Percentiles rank a stretch among this genome's conserved stretches.
phyloP scores from a whole-genome alignment of 129 eudicot species.

The Dittrichia graveolens region DNA sequence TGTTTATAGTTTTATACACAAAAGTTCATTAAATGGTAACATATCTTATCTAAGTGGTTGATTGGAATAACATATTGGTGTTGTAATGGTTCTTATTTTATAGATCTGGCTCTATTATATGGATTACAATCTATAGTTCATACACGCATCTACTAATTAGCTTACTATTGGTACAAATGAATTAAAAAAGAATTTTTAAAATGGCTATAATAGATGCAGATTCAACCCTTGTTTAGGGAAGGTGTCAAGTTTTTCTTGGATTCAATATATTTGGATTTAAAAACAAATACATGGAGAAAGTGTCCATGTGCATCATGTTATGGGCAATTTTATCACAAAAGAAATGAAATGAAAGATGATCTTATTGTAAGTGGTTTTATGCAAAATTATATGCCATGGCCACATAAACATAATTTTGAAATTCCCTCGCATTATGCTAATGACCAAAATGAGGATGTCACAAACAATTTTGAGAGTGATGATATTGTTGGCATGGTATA shows the following conservation, averaged over 20 bases:
- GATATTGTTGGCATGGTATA: slow-evolving; percentile 14
- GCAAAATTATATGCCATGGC: slow-evolving; percentile 9
- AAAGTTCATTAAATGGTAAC: no score
- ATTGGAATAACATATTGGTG: background rate
- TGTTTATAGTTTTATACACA: no score
- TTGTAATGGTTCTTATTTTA: background rate
- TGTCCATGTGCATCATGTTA: slow-evolving; percentile 5
- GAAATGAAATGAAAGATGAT: background rate
- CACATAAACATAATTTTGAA: background rate
- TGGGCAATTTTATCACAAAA: background rate
- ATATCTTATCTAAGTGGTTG: background rate
- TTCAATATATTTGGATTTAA: background rate
- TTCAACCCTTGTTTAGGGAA: background rate
- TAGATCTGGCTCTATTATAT: slow-evolving; percentile 25
- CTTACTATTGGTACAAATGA: background rate
- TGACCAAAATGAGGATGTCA: background rate
- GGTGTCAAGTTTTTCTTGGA: background rate
- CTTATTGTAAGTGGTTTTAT: background rate
- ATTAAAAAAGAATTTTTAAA: background rate
- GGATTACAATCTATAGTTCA: slow-evolving; percentile 10
- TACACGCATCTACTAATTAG: background rate
- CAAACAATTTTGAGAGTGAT: background rate
- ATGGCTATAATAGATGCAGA: no score
- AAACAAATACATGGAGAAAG: background rate
- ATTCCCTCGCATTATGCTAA: background rate